Percentiles rank a stretch among this genome's conserved stretches.
Conservation (phyloP, 2,329 filamentous ascomycete species). For the Colletotrichum liaoningense region DNA sequence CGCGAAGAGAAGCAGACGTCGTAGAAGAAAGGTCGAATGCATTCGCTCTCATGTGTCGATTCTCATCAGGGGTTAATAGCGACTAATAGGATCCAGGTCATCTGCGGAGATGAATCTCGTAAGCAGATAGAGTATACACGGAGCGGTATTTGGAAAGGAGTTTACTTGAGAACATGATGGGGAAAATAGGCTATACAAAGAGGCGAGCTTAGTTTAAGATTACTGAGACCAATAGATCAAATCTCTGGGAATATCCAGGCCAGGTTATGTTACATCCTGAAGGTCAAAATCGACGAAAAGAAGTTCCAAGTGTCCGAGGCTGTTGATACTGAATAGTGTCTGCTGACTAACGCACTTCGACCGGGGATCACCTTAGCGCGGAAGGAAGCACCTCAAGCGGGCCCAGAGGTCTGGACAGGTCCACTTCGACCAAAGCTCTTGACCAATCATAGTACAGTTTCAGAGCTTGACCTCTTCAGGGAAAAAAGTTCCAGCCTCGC, state of each 20-base stretch:
- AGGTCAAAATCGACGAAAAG: background rate
- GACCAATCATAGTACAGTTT: constrained; percentile 21
- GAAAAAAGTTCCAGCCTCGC: constrained; percentile 38
- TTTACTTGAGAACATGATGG: background rate
- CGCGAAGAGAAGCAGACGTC: background rate
- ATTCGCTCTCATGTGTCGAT: background rate
- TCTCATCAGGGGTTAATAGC: background rate
- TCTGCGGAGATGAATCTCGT: background rate
- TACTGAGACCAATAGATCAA: background rate
- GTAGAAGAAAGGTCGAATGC: background rate
- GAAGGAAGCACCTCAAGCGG: background rate
- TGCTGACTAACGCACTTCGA: background rate
- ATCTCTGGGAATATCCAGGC: background rate
- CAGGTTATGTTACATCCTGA: background rate
- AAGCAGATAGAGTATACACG: background rate
- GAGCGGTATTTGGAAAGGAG: background rate
- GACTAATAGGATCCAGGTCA: background rate
- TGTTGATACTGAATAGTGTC: background rate
- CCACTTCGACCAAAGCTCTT: constrained; percentile 11
- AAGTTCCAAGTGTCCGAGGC: background rate
- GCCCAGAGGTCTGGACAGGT: background rate
- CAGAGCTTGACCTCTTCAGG: constrained; percentile 30
- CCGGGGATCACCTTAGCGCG: constrained; percentile 1
- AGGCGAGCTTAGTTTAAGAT: background rate
- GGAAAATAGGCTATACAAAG: background rate